Base-by-base conservation (phyloP, 306 rosid genomes). In the Pterocarpus santalinus region DNA sequence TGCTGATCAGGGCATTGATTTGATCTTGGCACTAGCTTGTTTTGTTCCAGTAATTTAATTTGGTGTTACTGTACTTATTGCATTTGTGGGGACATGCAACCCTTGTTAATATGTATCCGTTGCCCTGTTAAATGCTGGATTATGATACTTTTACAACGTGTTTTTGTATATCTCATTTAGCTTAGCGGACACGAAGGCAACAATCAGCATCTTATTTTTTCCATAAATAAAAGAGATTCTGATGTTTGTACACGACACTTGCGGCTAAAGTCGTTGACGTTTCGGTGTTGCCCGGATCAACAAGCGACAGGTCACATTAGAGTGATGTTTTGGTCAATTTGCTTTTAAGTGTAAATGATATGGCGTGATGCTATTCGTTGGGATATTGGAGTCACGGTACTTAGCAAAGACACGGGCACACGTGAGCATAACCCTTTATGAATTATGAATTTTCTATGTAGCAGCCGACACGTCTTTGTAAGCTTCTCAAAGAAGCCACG, bases 401-500 rank as follows among this genome's bases (percentile, higher is more conserved):
- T 3, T 3, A 34, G 15, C 32, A 73, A 66, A 72, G 51, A 72
- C 33, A 12, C 8, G 76, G 33, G 5, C 17, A 71, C 77, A 82
- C 56, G 57, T 0, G 53, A 82, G 3, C 28, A 75, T 16, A 63
- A 8, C 65, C 47, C 67, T 43, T 9, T 1, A 55, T 17, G 15
- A 12, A 10, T 82, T 49, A 41, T 77, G 7, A 77, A 5, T 62
- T 55, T 68, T 82, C 67, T 53, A 36, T 73, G 76, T 55, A n/a
- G 71, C 63, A 79, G 77, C 83, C 85, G 85, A 90, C 91, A 86
- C 69, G 76, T 65, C 55, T 61, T 30, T 30, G 34, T 35, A 34
- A 77, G 85, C 95, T 86, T 92, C 77, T 85, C 65, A 72, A 39
- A 67, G 83, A 90, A 90, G 93, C 84, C 84, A 88, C 92, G 85